These are phyloP conservation scores for Omphalotus guepiniiformis DNA, from an alignment of 768 basidiomycete genomes.

Conservation along the genomic window DNA sequence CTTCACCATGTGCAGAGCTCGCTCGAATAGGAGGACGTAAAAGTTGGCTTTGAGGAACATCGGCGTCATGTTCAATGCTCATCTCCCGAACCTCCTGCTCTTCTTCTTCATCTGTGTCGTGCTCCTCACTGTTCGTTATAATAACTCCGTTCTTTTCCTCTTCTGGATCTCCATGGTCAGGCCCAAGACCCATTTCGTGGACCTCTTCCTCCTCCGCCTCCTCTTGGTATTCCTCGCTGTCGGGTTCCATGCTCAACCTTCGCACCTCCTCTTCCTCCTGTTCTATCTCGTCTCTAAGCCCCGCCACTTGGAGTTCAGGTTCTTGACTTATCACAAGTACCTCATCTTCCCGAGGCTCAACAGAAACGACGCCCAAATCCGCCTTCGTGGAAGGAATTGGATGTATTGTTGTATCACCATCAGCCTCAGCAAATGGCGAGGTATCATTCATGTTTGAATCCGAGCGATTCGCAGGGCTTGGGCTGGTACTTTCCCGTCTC, in stretches of 20 bases:
- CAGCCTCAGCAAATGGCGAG: not conserved
- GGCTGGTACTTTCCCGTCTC: not conserved
- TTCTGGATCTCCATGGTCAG: slow-evolving; percentile 17
- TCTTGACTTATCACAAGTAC: no score
- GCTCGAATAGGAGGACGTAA: no score
- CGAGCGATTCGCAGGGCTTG: no score
- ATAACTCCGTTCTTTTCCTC: slow-evolving; percentile 21
- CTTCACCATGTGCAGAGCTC: no score
- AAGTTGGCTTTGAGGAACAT: no score
- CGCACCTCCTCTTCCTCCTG: slow-evolving; percentile 10
- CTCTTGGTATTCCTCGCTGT: slow-evolving; percentile 11
- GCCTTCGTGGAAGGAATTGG: not conserved
- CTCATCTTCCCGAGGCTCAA: not conserved
- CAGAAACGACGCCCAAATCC: not conserved
- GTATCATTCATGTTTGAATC: no score
- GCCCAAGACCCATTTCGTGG: not conserved
- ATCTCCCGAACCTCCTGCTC: no score
- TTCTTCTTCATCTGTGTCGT: slow-evolving; percentile 14
- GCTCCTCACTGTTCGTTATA: slow-evolving; percentile 1
- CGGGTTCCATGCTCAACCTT: not conserved
- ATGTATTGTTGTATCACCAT: not conserved
- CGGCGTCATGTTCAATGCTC: no score
- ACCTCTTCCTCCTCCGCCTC: slow-evolving; percentile 16
- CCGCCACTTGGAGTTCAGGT: not conserved
- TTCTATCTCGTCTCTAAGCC: slow-evolving; percentile 7